Percentiles rank a stretch among this genome's conserved stretches.
phyloP scores from a whole-genome alignment of 1,284 basidiomycete species.

The Marasmius fiardii region DNA sequence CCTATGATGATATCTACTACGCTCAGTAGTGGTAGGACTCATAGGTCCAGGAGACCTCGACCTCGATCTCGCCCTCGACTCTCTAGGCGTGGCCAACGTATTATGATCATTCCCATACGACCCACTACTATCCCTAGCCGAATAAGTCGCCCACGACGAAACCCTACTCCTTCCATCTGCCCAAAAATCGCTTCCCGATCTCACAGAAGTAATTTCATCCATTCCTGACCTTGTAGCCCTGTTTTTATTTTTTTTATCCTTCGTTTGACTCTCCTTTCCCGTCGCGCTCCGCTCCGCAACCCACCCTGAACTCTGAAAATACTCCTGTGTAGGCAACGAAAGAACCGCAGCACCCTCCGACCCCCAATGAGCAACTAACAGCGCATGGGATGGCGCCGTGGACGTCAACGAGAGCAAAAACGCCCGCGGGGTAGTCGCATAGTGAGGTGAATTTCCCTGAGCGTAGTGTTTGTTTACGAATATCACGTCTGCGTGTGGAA shows the following conservation, averaged over 20 bases:
- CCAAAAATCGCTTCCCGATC: constrained; percentile 74
- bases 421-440: constrained; percentile 62
- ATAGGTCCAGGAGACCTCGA: constrained; percentile 7
- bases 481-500: constrained; percentile 74
- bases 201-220: constrained; percentile 52
- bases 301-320: constrained; percentile 80
- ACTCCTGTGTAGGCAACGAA: constrained; percentile 77
- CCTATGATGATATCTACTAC: constrained; percentile 4
- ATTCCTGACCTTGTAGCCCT: constrained; percentile 5
- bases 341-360: constrained; percentile 72
- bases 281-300: constrained; percentile 41
- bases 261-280: constrained; percentile 7
- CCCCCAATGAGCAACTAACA: constrained; percentile 78
- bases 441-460: constrained; percentile 51
- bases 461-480: constrained; percentile 73
- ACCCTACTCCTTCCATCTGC: constrained; percentile 55
- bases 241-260: not conserved
- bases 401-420: constrained; percentile 70
- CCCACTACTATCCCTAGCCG: constrained; percentile 30
- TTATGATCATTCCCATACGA: constrained; percentile 15
- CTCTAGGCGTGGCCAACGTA: constrained; percentile 3
- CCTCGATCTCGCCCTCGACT: not conserved
- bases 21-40: not conserved
- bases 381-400: constrained; percentile 63
- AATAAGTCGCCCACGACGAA: constrained; percentile 55